Evolutionary conservation across 345 rosid genomes (phyloP).

Genomic region (Bruguiera parviflora): DNA sequence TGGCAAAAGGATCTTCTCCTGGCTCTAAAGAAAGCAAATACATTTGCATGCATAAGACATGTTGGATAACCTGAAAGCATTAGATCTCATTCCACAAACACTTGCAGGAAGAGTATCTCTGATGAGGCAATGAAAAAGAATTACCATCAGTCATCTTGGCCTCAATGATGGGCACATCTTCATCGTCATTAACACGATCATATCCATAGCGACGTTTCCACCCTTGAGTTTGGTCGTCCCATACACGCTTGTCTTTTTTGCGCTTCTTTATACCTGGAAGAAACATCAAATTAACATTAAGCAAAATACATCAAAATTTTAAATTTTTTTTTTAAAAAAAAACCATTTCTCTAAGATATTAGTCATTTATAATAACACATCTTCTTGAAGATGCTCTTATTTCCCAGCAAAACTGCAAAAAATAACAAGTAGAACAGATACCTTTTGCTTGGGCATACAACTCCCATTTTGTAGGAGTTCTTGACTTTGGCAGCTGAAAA

Average conservation of each 20-base stretch:
- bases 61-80: neutral
- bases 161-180: conserved; percentile 75
- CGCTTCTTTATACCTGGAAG: conserved; percentile 73
- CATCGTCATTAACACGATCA: conserved; percentile 89
- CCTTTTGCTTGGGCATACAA: conserved; percentile 25
- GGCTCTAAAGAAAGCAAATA: conserved; percentile 45
- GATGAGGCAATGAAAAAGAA: neutral
- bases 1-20: conserved; percentile 87
- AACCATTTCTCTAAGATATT: too few species aligned
- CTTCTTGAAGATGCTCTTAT: neutral
- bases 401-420: neutral
- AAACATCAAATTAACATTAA: neutral
- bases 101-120: neutral
- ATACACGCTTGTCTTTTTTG: conserved; percentile 75
- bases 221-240: conserved; percentile 76
- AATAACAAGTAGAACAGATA: neutral
- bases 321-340: too few species aligned
- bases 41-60: neutral
- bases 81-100: too few species aligned
- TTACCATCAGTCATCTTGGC: conserved; percentile 84
- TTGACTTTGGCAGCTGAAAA: conserved; percentile 25
- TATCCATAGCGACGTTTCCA: conserved; percentile 92
- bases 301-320: neutral
- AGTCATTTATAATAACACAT: neutral
- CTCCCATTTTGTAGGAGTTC: conserved; percentile 26